Conservation (phyloP, 169 alveolate genomes). For the Plasmodium berghei region DNA sequence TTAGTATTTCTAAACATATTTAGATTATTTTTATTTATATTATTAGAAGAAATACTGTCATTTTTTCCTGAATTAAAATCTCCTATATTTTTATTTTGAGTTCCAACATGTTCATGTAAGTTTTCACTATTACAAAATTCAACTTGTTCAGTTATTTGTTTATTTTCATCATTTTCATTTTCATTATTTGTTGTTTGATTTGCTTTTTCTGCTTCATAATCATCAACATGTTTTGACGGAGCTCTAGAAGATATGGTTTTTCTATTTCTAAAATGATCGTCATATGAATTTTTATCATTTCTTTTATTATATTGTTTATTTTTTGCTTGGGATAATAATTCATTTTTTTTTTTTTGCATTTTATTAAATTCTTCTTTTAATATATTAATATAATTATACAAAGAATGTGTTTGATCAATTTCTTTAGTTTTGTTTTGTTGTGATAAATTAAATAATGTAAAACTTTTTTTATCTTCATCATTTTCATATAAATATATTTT, state of each 20-base stretch:
- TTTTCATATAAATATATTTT: slow-evolving; percentile 67
- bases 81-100: too few species aligned
- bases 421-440: slow-evolving; percentile 68
- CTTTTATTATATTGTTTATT: slow-evolving; percentile 61
- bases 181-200: not conserved
- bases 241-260: slow-evolving; percentile 81
- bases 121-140: too few species aligned
- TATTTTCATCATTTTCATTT: slow-evolving; percentile 11
- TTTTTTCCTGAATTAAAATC: too few species aligned
- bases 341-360: slow-evolving; percentile 47
- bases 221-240: slow-evolving; percentile 85
- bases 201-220: slow-evolving; percentile 75
- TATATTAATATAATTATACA: slow-evolving; percentile 59
- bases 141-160: not conserved
- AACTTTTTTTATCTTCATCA: slow-evolving; percentile 57
- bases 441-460: slow-evolving; percentile 37
- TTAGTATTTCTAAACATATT: too few species aligned
- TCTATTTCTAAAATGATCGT: slow-evolving; percentile 77
- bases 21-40: too few species aligned
- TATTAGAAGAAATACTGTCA: too few species aligned
- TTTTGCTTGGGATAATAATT: slow-evolving; percentile 25
- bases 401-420: slow-evolving; percentile 62
- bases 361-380: slow-evolving; percentile 69
- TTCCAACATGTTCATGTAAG: too few species aligned
- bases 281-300: slow-evolving; percentile 69